Evolutionary conservation across 2,329 filamentous ascomycete species (phyloP).

Genomic region (Blastomyces percursus): DNA sequence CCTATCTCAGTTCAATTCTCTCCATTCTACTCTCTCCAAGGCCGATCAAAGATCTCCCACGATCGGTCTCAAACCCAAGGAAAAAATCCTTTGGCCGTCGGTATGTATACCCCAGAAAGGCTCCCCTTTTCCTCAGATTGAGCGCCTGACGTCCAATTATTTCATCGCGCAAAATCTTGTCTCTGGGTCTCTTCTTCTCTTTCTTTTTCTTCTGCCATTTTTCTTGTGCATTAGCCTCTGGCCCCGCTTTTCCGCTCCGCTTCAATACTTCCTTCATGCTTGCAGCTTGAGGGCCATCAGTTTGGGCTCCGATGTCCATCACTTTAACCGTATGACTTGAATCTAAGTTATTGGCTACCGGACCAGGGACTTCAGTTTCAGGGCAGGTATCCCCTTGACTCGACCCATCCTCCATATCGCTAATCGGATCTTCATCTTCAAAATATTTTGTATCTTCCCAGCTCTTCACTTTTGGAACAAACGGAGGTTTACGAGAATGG

Average conservation of each 20-base stretch:
- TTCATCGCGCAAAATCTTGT: conserved; percentile 69
- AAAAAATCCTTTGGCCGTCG: conserved; percentile 36
- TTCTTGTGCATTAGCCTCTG: conserved; percentile 31
- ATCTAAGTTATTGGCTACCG: neutral
- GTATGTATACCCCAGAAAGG: conserved; percentile 87
- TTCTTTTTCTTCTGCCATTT: conserved; percentile 42
- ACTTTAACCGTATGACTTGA: neutral
- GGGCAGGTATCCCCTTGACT: conserved; percentile 8
- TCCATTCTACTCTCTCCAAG: neutral
- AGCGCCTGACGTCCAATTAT: conserved; percentile 56
- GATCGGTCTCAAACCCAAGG: conserved; percentile 25
- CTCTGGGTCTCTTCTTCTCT: conserved; percentile 69
- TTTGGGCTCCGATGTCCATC: conserved; percentile 2
- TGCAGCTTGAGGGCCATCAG: neutral
- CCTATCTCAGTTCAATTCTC: neutral
- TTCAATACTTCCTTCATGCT: conserved; percentile 1
- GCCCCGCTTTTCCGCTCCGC: conserved; percentile 11
- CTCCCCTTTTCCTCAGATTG: conserved; percentile 66
- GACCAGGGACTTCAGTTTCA: neutral
- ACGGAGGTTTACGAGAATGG: conserved; percentile 61
- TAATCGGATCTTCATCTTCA: conserved; percentile 59
- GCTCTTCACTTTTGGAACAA: conserved; percentile 60
- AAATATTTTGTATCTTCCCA: conserved; percentile 80
- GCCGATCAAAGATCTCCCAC: conserved; percentile 20
- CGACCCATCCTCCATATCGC: conserved; percentile 45